Evolutionary conservation across 139 green algal genomes (phyloP).

Genomic region (Spirogloea muscicola): DNA sequence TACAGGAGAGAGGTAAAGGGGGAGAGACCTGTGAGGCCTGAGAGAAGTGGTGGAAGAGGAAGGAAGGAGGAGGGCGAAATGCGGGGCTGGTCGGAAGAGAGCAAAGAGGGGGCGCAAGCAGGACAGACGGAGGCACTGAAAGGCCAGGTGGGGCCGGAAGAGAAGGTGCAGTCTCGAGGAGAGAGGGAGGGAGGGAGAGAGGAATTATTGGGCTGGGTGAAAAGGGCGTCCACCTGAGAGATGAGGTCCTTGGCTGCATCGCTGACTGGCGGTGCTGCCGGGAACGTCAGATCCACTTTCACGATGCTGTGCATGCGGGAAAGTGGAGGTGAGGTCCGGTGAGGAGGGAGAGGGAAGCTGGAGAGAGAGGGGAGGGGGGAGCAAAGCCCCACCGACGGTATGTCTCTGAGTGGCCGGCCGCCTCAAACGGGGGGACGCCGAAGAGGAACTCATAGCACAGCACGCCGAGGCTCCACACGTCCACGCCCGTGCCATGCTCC

Average conservation of each 20-base stretch:
- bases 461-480: constrained; percentile 94
- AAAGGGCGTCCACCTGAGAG: constrained; percentile 30
- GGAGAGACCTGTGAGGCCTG: not conserved
- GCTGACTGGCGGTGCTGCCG: constrained; percentile 54
- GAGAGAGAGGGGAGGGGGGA: not conserved
- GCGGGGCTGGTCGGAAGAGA: not conserved
- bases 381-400: constrained; percentile 47
- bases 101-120: constrained; percentile 1
- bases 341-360: not conserved
- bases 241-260: constrained; percentile 82
- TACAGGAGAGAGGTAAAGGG: not conserved
- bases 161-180: not conserved
- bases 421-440: constrained; percentile 90
- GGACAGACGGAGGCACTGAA: constrained; percentile 4
- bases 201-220: not conserved
- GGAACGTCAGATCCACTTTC: constrained; percentile 84
- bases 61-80: not conserved
- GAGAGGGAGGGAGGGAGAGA: not conserved
- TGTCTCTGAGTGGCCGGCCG: constrained; percentile 73
- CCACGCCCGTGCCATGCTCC: constrained; percentile 62
- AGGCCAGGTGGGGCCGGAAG: not conserved
- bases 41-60: not conserved
- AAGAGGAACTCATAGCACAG: constrained; percentile 96
- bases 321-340: not conserved
- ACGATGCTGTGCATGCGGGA: constrained; percentile 68